phyloP scores from a whole-genome alignment of 495 filamentous ascomycete genomes.

The Aspergillus indologenus region DNA sequence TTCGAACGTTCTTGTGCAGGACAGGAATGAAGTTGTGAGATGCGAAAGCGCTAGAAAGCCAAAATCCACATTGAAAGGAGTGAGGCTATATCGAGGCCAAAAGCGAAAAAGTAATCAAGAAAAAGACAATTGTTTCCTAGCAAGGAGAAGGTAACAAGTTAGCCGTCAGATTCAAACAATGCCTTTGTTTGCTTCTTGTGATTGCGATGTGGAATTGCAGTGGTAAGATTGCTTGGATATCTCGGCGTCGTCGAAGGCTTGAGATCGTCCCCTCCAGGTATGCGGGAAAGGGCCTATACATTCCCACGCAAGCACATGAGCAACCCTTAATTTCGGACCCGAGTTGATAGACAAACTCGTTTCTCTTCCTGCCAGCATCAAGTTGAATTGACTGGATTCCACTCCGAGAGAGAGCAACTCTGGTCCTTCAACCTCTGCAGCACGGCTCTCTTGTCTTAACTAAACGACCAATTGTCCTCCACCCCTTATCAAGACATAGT shows the following conservation, averaged over 20 bases:
- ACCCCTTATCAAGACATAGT: not conserved
- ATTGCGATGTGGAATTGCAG: slow-evolving; percentile 5
- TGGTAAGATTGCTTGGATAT: slow-evolving; percentile 12
- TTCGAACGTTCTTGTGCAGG: slow-evolving; percentile 21
- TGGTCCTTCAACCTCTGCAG: not conserved
- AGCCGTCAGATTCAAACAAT: slow-evolving; percentile 7
- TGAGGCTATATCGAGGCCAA: slow-evolving; percentile 21
- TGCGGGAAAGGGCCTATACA: slow-evolving; percentile 16
- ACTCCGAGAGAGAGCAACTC: slow-evolving; percentile 1
- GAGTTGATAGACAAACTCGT: slow-evolving; percentile 8
- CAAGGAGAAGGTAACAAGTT: slow-evolving; percentile 2
- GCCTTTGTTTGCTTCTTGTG: slow-evolving; percentile 1
- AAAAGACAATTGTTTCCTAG: slow-evolving; percentile 15
- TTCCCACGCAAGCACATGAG: slow-evolving; percentile 7
- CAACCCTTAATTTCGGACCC: slow-evolving; percentile 14
- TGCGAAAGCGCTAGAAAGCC: slow-evolving; percentile 15
- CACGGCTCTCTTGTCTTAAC: slow-evolving; percentile 2
- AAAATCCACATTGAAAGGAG: slow-evolving; percentile 29
- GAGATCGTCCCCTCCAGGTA: slow-evolving; percentile 17
- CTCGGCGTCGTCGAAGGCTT: slow-evolving; percentile 19
- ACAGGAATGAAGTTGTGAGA: slow-evolving; percentile 14
- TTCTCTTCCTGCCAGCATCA: slow-evolving; percentile 7
- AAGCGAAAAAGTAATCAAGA: slow-evolving; percentile 11
- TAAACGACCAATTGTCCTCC: slow-evolving; percentile 9
- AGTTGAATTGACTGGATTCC: slow-evolving; percentile 4